Evolutionary conservation across 2,329 filamentous ascomycete species (phyloP), one percentile per base, ranked within the genome.

Genomic region (Neurospora crassa): DNA sequence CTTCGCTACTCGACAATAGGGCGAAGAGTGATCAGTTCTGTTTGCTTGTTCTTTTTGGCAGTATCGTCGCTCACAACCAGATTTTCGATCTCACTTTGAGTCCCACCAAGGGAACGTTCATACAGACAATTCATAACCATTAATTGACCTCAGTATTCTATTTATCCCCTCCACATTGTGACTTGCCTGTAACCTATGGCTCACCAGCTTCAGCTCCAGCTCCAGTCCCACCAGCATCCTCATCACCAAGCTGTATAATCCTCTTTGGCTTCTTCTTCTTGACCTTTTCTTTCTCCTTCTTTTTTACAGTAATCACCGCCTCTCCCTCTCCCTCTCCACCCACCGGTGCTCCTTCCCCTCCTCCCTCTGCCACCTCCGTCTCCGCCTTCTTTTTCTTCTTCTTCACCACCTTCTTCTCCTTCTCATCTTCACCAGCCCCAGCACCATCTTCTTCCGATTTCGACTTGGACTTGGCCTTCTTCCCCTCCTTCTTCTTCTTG

Each of bases 401-500:
- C 77, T 70, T 76, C 34, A 8, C 34, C 59, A 10, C 74, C 76
- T 40, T 78, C 71, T 68, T 78, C 11, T 41, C 70, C 43, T 47
- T n/a, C 24, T 20, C 59, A 24, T 40, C 43, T 47, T 68, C 74
- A 6, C 40, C 74, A 40, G 40, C 70, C 37, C 20, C 68, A 40
- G 40, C 10, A 67, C 70, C 45, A 53, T 69, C 68, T 71, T 72
- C 73, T 70, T 74, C 68, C 72, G 71, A 68, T 73, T 76, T 24
- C 1, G 16, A 29, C 73, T 78, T 76, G 73, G 76, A 76, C 72
- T 79, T 79, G 8, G 37, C 84, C 80, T 86, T 89, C 83, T 88
- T 90, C 81, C 88, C 90, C 81, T 90, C 84, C 80, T 86, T 89
- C 83, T 88, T 90, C 81, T 88, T 90, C 81, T 90, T 91, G 78